phyloP scores from a whole-genome alignment of 129 eudicot genomes.

The Cynara cardunculus region DNA sequence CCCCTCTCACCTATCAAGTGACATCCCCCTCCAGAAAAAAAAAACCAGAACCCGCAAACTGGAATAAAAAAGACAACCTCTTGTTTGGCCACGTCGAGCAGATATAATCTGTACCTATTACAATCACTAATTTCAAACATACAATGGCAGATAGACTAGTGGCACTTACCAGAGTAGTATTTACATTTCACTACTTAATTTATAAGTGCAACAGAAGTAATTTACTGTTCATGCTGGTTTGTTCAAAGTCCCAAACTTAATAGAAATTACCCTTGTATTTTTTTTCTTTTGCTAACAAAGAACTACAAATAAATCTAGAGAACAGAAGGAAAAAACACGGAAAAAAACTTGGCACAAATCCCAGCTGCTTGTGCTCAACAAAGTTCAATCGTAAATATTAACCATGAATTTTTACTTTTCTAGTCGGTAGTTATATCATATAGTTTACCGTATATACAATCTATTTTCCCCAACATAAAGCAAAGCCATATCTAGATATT shows the following conservation, averaged over 20 bases:
- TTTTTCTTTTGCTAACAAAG: no score
- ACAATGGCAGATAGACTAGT: no score
- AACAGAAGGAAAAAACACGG: background rate
- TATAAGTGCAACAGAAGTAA: no score
- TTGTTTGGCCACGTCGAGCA: background rate
- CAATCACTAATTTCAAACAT: background rate
- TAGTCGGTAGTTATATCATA: background rate
- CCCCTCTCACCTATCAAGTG: conserved; percentile 3
- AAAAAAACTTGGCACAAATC: background rate
- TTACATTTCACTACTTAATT: no score
- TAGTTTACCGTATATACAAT: background rate
- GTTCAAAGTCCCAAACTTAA: no score
- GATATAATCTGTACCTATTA: background rate
- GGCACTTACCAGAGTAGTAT: no score
- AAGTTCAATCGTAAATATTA: no score
- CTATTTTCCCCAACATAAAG: background rate
- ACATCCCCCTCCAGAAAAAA: background rate
- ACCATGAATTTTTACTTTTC: background rate
- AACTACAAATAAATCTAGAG: no score
- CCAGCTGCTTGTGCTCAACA: no score
- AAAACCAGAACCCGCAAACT: background rate
- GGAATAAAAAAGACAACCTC: background rate
- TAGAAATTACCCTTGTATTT: no score
- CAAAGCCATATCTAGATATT: no score
- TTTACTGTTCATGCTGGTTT: no score